phyloP scores from a whole-genome alignment of 352 stramenopile genomes.

The Pythium apleroticum region DNA sequence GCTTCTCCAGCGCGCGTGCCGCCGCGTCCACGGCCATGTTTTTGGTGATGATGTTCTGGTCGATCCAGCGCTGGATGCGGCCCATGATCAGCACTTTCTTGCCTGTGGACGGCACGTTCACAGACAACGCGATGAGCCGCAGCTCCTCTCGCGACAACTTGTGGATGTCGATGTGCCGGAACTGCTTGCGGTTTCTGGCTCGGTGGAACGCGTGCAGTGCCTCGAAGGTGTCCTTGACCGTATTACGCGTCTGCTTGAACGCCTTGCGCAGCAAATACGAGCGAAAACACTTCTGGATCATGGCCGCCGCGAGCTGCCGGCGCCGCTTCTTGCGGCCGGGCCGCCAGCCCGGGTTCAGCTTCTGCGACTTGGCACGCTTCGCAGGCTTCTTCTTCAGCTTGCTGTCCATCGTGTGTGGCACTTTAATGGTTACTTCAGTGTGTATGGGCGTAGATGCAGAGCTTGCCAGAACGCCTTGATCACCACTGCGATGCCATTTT shows the following conservation, averaged over 20 bases:
- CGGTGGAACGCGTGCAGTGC: conserved; percentile 53
- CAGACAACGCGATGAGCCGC: conserved; percentile 52
- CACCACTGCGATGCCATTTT: background rate
- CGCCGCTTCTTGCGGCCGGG: conserved; percentile 36
- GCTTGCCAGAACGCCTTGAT: background rate
- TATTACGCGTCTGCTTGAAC: conserved; percentile 46
- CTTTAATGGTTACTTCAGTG: background rate
- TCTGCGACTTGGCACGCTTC: conserved; percentile 40
- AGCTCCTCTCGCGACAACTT: conserved; percentile 62
- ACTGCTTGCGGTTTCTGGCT: conserved; percentile 51
- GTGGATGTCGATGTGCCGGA: conserved; percentile 58
- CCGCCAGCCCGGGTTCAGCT: conserved; percentile 64
- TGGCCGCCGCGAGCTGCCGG: conserved; percentile 48
- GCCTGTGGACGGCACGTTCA: conserved; percentile 70
- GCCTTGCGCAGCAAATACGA: conserved; percentile 56
- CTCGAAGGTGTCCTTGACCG: conserved; percentile 48
- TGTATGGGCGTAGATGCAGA: background rate
- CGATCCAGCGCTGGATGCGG: conserved; percentile 73
- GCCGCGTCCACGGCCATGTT: conserved; percentile 62
- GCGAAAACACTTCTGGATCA: conserved; percentile 75
- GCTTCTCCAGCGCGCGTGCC: conserved; percentile 51
- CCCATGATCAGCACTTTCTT: conserved; percentile 79
- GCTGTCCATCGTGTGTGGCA: background rate
- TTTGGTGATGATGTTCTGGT: conserved; percentile 58
- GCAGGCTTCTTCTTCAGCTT: conserved; percentile 21